A percentile compares a stretch with the other conserved stretches of the same genome.
phyloP scores from a whole-genome alignment of 352 stramenopile genomes.

The Phytophthora brassicae region DNA sequence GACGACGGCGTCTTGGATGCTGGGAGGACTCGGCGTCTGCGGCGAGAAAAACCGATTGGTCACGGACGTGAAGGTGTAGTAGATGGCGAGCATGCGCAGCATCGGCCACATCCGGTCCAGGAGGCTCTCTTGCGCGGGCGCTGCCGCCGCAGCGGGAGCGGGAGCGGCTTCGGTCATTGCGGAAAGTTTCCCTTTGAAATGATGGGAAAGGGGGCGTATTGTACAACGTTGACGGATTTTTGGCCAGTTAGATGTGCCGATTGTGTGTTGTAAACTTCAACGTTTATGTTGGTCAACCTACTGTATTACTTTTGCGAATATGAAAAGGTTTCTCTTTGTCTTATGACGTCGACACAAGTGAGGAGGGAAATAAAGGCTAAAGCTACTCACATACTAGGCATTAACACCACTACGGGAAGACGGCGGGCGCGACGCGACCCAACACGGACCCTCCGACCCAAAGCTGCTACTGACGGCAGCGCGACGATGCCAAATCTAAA shows the following conservation, averaged over 20 bases:
- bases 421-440: constrained; percentile 12
- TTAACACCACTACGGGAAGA: constrained; percentile 28
- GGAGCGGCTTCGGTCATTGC: constrained; percentile 24
- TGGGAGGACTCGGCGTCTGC: neutral
- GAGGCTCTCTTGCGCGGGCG: constrained; percentile 38
- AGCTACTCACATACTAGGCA: constrained; percentile 45
- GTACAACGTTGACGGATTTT: no score
- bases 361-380: constrained; percentile 30
- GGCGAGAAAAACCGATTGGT: constrained; percentile 40
- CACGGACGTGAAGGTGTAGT: constrained; percentile 75
- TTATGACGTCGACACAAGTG: no score
- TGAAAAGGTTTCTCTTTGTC: constrained; percentile 32
- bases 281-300: no score
- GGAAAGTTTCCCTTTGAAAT: no score
- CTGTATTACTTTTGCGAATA: no score
- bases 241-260: no score
- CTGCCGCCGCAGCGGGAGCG: no score
- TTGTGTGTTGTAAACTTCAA: no score
- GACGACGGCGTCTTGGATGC: constrained; percentile 14
- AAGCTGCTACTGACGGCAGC: constrained; percentile 21
- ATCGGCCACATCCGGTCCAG: constrained; percentile 67
- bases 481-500: constrained; percentile 35
- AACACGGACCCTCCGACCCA: no score
- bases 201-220: no score
- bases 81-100: constrained; percentile 77